Conservation (phyloP, 306 rosid species). For the Cucurbita argyrosperma region DNA sequence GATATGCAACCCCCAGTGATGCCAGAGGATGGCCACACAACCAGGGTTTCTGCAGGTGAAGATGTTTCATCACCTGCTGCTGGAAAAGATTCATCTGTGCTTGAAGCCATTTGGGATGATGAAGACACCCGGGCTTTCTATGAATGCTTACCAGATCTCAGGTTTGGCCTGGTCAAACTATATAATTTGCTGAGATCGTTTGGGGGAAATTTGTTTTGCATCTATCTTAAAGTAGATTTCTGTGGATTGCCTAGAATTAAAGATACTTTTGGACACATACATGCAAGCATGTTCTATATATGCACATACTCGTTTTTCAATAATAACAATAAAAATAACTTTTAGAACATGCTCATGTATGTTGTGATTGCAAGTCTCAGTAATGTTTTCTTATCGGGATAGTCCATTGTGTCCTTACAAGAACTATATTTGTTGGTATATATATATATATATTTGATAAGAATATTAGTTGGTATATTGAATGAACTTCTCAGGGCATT, state of each 20-base stretch:
- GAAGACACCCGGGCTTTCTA: slow-evolving; percentile 91
- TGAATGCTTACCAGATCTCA: slow-evolving; percentile 95
- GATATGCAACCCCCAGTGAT: slow-evolving; percentile 98
- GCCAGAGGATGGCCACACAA: slow-evolving; percentile 99
- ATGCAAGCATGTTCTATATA: not conserved
- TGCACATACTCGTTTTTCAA: not conserved
- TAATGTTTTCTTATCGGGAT: not conserved
- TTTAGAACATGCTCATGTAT: not conserved
- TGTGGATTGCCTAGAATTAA: not conserved
- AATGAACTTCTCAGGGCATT: slow-evolving; percentile 52
- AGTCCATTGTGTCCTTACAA: not conserved
- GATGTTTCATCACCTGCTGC: slow-evolving; percentile 63
- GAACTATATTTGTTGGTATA: not conserved
- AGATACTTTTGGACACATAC: not conserved
- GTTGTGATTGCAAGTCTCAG: not conserved
- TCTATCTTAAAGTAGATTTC: not conserved
- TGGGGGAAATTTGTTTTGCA: not conserved
- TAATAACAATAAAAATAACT: not conserved
- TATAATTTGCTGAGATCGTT: not conserved
- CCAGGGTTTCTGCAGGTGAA: slow-evolving; percentile 84
- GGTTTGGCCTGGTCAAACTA: slow-evolving; percentile 37
- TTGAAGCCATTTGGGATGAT: slow-evolving; percentile 92
- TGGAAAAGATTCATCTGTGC: slow-evolving; percentile 76
- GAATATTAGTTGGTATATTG: not conserved
- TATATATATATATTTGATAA: no score